These are phyloP conservation scores for Flaveria sonorensis DNA, from an alignment of 129 eudicot species.

Conservation along the genomic window DNA sequence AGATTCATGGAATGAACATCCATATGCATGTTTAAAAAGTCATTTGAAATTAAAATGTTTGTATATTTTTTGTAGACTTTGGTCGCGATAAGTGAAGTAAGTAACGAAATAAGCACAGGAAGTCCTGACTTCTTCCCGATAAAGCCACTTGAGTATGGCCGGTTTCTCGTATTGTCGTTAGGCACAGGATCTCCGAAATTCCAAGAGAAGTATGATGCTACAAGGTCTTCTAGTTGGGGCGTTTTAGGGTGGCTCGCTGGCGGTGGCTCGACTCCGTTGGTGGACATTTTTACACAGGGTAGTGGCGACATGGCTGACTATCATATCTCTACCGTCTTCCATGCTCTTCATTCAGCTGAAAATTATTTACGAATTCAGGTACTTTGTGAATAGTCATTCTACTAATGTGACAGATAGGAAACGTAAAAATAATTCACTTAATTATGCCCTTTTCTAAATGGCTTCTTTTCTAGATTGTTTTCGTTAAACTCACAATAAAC, in stretches of 20 bases:
- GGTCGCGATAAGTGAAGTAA: neutral
- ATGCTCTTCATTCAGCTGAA: conserved; percentile 4
- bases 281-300: neutral
- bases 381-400: no score
- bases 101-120: neutral
- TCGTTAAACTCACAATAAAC: no score
- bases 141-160: neutral
- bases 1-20: neutral
- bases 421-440: no score
- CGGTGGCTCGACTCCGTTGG: conserved; percentile 1
- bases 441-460: no score
- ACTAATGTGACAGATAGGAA: no score
- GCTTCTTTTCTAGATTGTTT: no score
- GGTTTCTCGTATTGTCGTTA: neutral
- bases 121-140: conserved; percentile 10
- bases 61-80: neutral
- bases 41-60: neutral
- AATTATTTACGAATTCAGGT: conserved; percentile 1
- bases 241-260: conserved; percentile 3
- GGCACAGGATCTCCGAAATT: conserved; percentile 3
- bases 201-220: conserved; percentile 2
- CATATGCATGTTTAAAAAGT: neutral
- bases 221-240: conserved; percentile 6
- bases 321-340: neutral
- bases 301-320: conserved; percentile 9